Base-by-base conservation (phyloP, 2,329 filamentous ascomycete species). In the Lachnellula arida region DNA sequence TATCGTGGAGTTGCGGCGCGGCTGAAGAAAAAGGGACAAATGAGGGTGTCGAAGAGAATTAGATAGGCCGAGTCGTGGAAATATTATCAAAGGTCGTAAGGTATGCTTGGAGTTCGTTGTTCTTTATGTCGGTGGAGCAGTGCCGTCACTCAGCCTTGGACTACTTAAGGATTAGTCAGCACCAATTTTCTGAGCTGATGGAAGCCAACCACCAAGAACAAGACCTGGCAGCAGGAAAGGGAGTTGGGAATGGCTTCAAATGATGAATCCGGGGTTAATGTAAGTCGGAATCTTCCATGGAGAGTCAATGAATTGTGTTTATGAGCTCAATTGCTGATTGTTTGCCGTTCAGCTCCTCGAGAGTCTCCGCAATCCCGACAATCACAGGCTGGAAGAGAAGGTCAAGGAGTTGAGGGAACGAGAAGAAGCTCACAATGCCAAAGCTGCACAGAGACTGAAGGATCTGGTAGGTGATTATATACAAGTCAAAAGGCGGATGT, bases 361-460 rank as follows among this genome's bases (percentile, higher is more conserved):
- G 68, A 77, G 76, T 68, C 76, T 85, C 64, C 78, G 77, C 71
- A 76, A 80, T 68, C 79, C 78, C 59, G 81, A 88, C 70, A 77
- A 81, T 23, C 78, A 81, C 65, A 76, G 81, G 62, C 71, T 80
- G 60, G 79, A 84, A 70, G 78, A 82, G 67, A 78, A 81, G 60
- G 77, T 85, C 64, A 77, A 81, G 64, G 80, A 81, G 55, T 72
- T 86, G 66, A 81, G 82, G 68, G 80, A 68, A 35, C 58, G 63
- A 56, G 57, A 68, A 48, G 60, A 57, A 22, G 63, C 60, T 17
- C 62, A 65, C 39, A 60, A 60, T 60, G 63, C 46, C 35, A 65
- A 82, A 69, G 80, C 84, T 19, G 84, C 89, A 68, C 72, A 79
- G 63, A 78, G 85, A 54, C 76, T 88, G 54, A 78, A 76, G 39